Conservation (phyloP, 2,329 filamentous ascomycete genomes). For the Diaporthe ilicicola region DNA sequence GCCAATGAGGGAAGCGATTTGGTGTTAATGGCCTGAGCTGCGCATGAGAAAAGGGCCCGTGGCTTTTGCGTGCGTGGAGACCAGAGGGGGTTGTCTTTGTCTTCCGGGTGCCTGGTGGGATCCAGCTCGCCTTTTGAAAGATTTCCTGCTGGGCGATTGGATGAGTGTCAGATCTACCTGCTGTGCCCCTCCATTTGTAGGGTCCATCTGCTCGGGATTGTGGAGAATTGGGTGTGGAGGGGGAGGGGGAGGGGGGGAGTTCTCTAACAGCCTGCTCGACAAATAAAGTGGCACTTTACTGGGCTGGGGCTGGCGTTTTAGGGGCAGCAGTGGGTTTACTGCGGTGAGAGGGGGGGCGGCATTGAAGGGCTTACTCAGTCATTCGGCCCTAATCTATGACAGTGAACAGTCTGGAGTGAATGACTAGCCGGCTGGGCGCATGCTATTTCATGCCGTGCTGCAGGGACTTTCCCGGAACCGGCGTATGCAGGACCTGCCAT, state of each 20-base stretch:
- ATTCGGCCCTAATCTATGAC: neutral
- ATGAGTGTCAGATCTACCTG: conserved; percentile 16
- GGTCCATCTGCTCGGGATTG: conserved; percentile 18
- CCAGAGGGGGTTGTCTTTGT: conserved; percentile 6
- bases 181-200: conserved; percentile 7
- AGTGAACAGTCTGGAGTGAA: neutral
- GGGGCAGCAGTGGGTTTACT: too few relatives aligned
- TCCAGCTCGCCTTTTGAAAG: conserved; percentile 23
- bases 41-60: conserved; percentile 19
- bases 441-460: neutral
- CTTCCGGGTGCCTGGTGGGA: conserved; percentile 1
- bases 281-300: neutral
- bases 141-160: conserved; percentile 7
- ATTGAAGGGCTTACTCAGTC: conserved; percentile 4
- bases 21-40: conserved; percentile 29
- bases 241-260: neutral
- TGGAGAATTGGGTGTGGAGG: conserved; percentile 20
- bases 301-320: neutral
- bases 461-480: conserved; percentile 13
- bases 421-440: neutral
- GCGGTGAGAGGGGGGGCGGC: neutral
- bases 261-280: conserved; percentile 13
- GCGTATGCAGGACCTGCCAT: neutral
- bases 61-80: conserved; percentile 3
- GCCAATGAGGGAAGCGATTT: conserved; percentile 16